phyloP scores from a whole-genome alignment of 2,329 filamentous ascomycete species.

The Trichothecium roseum region DNA sequence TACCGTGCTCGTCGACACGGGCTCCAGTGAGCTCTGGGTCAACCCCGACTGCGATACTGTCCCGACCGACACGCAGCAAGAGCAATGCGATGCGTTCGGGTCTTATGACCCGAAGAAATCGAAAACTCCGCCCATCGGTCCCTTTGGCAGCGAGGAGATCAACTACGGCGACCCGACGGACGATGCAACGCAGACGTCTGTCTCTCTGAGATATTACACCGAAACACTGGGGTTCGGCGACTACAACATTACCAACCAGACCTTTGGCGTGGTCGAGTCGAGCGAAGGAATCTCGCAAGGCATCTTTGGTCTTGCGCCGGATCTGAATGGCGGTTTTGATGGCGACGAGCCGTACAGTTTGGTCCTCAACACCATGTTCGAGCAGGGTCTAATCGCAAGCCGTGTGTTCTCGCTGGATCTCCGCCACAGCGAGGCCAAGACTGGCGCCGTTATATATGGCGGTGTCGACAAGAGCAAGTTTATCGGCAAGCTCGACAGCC shows the following conservation, averaged over 20 bases:
- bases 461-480: constrained; percentile 43
- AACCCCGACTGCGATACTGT: constrained; percentile 37
- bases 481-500: constrained; percentile 30
- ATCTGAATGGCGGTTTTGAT: constrained; percentile 26
- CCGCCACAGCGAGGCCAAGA: constrained; percentile 28
- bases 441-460: constrained; percentile 42
- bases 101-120: constrained; percentile 33
- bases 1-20: constrained; percentile 38
- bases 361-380: constrained; percentile 37
- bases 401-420: constrained; percentile 42
- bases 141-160: constrained; percentile 25
- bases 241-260: constrained; percentile 30
- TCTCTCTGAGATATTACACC: constrained; percentile 32
- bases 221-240: constrained; percentile 36
- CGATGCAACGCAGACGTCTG: constrained; percentile 21
- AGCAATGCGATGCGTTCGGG: constrained; percentile 29
- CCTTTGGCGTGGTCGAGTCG: constrained; percentile 35
- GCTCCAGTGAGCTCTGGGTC: constrained; percentile 45
- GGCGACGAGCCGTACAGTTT: constrained; percentile 35
- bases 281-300: constrained; percentile 39
- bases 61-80: constrained; percentile 17
- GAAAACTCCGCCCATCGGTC: constrained; percentile 23
- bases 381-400: constrained; percentile 35
- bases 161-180: constrained; percentile 28
- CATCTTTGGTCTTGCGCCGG: constrained; percentile 39